These are phyloP conservation scores for Amauroascus niger DNA, from an alignment of 2,329 filamentous ascomycete species.

Conservation along the genomic window DNA sequence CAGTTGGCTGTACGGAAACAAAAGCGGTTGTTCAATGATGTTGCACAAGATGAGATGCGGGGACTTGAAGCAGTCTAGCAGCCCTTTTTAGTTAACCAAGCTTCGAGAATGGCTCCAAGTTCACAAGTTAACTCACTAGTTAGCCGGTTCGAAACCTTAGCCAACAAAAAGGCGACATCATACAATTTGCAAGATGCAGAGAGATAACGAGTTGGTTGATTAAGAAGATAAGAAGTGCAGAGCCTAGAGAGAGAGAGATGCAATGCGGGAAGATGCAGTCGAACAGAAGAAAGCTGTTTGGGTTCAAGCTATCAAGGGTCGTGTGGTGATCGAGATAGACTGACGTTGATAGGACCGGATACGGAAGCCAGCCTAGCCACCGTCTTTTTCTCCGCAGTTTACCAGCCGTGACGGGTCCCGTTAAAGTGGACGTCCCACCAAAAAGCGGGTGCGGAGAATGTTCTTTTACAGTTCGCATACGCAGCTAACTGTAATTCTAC, in stretches of 20 bases:
- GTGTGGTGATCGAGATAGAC: background rate
- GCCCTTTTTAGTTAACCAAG: background rate
- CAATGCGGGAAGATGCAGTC: background rate
- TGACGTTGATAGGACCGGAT: background rate
- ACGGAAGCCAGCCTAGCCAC: background rate
- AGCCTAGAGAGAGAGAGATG: background rate
- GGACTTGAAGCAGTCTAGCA: background rate
- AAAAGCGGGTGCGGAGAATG: constrained; percentile 3
- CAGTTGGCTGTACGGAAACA: too few species aligned
- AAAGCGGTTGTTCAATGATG: background rate
- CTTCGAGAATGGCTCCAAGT: background rate
- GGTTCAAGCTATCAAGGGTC: background rate
- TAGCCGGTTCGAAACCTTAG: too few species aligned
- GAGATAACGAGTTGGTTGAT: too few species aligned
- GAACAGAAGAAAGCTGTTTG: too few species aligned
- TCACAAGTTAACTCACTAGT: too few species aligned
- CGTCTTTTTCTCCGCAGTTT: constrained; percentile 11
- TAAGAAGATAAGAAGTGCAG: too few species aligned
- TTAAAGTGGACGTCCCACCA: background rate
- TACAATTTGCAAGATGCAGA: too few species aligned
- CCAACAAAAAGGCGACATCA: too few species aligned
- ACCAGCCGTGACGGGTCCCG: constrained; percentile 11
- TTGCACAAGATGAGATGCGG: constrained; percentile 1
- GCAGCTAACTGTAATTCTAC: constrained; percentile 1
- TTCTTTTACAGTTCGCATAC: constrained; percentile 5